Base-by-base conservation (phyloP, 805 yeast species). In the Candida rishiriensis region DNA sequence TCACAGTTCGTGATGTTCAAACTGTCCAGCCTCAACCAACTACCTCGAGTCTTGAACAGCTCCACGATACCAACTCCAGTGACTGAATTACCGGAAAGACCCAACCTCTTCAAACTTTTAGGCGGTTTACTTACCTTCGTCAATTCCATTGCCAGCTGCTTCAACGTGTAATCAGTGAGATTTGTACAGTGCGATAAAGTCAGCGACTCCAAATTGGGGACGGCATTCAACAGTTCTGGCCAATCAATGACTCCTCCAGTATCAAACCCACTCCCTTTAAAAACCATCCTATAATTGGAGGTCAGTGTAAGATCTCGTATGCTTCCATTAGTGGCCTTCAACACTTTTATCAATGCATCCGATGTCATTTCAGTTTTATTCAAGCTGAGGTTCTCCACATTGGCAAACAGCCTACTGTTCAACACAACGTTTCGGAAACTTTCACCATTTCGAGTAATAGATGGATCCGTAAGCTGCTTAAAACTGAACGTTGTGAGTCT, bases 41-140 rank as follows among this genome's bases (percentile, higher is more conserved):
- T 42, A 1, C 42, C 34, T 17, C 43, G 43, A 12, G 37, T 33
- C 32, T 48, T 50, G 65, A 71, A 59, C 36, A 57, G 41, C 2
- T 51, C 55, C 14, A 55, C 29, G 35, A 44, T 36, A 1, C 61
- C 64, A 18, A 55, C 52, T 2, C 62, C 60, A 5, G 54, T 54
- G 10, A 59, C 46, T 17, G 46, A 47, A 43, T 56, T 57, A 8
- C 33, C 33, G 10, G 63, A 56, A 2, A 59, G 29, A 33, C 55
- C 50, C 15, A 59, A 37, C 3, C 10, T 8, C 5, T 46, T 36
- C 18, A 59, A 34, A 11, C 39, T 30, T 4, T 18, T 35, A 3
- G 41, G 46, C 4, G 44, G 50, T 12, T n/a, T 34, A 3, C 26
- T n/a, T 12, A 34, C 29, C 9, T 30, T 26, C 3, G 44, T 31